phyloP scores from a whole-genome alignment of 2,329 filamentous ascomycete species.

The Chaetothyriales sp. region DNA sequence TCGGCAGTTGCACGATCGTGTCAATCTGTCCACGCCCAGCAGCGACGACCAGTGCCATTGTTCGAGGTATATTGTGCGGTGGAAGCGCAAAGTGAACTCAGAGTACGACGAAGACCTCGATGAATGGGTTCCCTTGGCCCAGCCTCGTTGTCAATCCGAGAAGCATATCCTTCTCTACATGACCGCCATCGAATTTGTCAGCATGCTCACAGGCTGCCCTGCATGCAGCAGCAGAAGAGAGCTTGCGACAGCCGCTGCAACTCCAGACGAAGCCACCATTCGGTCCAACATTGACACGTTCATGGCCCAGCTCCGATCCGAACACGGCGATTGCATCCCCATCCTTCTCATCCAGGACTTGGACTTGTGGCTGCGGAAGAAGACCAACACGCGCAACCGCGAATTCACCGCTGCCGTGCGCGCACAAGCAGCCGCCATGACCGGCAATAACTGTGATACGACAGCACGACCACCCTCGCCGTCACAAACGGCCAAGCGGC shows the following conservation, averaged over 20 bases:
- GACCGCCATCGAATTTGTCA: conserved; percentile 49
- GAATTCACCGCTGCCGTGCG: conserved; percentile 53
- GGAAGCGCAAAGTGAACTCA: conserved; percentile 53
- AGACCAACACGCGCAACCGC: conserved; percentile 50
- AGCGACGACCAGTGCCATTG: conserved; percentile 24
- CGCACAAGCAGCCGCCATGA: conserved; percentile 27
- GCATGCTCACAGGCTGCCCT: conserved; percentile 29
- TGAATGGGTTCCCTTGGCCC: conserved; percentile 47
- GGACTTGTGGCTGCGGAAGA: conserved; percentile 50
- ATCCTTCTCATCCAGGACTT: conserved; percentile 64
- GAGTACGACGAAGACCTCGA: conserved; percentile 45
- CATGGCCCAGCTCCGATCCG: conserved; percentile 38
- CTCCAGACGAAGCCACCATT: conserved; percentile 20
- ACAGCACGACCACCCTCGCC: conserved; percentile 7
- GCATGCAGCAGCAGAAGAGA: background rate
- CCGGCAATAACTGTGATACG: conserved; percentile 10
- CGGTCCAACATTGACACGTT: conserved; percentile 43
- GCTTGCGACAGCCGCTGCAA: conserved; percentile 22
- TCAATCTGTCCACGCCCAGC: conserved; percentile 19
- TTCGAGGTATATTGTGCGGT: conserved; percentile 40
- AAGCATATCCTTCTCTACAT: conserved; percentile 48
- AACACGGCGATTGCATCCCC: conserved; percentile 39
- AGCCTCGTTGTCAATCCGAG: background rate
- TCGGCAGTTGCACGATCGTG: conserved; percentile 19
- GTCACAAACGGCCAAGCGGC: conserved; percentile 16